phyloP scores from a whole-genome alignment of 192 early-diverging fungal genomes.

The Piromyces finnis region DNA sequence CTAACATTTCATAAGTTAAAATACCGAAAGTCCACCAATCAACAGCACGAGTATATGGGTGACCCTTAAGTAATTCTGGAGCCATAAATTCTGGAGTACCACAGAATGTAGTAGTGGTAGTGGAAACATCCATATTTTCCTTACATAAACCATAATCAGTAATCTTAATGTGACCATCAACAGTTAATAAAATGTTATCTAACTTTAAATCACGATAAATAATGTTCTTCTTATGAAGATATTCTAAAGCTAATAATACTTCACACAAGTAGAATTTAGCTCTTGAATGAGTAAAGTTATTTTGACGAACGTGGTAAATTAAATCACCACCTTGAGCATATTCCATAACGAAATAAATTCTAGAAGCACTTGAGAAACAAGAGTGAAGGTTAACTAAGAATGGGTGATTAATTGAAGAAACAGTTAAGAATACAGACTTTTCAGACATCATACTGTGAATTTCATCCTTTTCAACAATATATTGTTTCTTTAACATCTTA shows the following conservation, averaged over 20 bases:
- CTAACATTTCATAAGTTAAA: conserved; percentile 83
- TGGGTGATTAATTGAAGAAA: conserved; percentile 78
- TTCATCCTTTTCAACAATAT: conserved; percentile 96
- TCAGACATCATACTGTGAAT: conserved; percentile 81
- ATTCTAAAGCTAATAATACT: conserved; percentile 81
- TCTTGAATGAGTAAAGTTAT: conserved; percentile 65
- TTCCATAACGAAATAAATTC: conserved; percentile 98
- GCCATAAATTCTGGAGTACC: conserved; percentile 99
- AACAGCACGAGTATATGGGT: conserved; percentile 87
- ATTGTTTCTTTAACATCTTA: conserved; percentile 96
- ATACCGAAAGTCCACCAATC: conserved; percentile 99
- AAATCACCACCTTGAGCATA: conserved; percentile 93
- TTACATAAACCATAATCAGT: conserved; percentile 98
- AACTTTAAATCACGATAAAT: conserved; percentile 51
- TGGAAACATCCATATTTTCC: conserved; percentile 77
- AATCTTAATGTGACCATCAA: conserved; percentile 92
- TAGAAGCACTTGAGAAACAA: conserved; percentile 85
- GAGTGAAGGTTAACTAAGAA: conserved; percentile 94
- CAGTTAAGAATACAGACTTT: conserved; percentile 82
- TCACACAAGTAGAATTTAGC: conserved; percentile 96
- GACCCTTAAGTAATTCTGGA: conserved; percentile 88
- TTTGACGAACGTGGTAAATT: conserved; percentile 94
- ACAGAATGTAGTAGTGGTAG: conserved; percentile 85
- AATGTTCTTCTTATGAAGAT: conserved; percentile 87
- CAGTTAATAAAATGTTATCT: conserved; percentile 82